Evolutionary conservation across 768 basidiomycete species (phyloP), one percentile per base, ranked within the genome.

Genomic region (Russula lepida): DNA sequence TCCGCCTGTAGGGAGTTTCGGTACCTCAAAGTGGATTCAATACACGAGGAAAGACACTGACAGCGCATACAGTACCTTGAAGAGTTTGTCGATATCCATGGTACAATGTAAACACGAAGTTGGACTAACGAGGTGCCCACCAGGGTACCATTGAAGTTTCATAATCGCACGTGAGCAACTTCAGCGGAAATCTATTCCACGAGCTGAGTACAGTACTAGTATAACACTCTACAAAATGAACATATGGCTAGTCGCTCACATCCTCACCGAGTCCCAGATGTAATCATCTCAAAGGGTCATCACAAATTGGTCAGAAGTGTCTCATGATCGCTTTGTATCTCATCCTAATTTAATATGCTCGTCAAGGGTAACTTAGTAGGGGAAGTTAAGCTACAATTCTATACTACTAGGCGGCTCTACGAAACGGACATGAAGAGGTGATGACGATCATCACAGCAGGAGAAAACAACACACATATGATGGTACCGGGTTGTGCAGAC

Each of bases 1-100:
- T 46, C 82, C 79, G 15, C 83, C 76, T 1, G 73, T 68, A 4
- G 88, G 84, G 54, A 89, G 76, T 72, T 85, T 87, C 19, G 86
- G 85, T 12, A 84, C 79, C 88, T 88, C n/a, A 41, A 25, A 51
- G n/a, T 43, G 11, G 19, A 37, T 33, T 43, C 19, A 39, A 27
- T 66, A 32, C 47, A 46, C 25, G 30, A 58, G 39, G 19, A 28
- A 19, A 60, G 49, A 43, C 21, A 12, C 37, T 25, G 56, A 25
- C 37, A 25, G 32, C 1, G 19, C 49, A 47, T 53, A 51, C 12
- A 28, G 47, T 51, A 75, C 79, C 73, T 81, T 80, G 72, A 80
- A 80, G 23, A 80, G 61, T 59, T 77, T 78, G 71, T 80, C 78
- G 57, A 81, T 76, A 58, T 80, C 78, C 79, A 80, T 80, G 66